A percentile compares a stretch with the other conserved stretches of the same genome.
Evolutionary conservation across 192 early-diverging fungal genomes (phyloP).

Genomic region (Funneliformis geosporum): DNA sequence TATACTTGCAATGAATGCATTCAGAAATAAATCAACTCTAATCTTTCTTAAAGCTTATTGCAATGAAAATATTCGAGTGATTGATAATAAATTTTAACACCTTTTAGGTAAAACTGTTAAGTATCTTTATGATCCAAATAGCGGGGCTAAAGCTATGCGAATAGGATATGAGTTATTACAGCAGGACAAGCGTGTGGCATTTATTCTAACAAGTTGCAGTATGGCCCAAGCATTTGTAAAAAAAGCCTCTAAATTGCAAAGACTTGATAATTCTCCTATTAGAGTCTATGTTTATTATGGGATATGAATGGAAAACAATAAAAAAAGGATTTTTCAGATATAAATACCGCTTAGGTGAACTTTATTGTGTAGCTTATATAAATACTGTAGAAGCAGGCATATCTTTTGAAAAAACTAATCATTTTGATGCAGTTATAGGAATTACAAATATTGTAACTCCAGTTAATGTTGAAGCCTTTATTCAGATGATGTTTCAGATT

Average conservation of each 20-base stretch:
- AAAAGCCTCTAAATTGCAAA: conserved; percentile 16
- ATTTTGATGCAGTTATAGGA: conserved; percentile 14
- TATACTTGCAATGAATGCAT: conserved; percentile 10
- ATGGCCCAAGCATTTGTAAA: conserved; percentile 8
- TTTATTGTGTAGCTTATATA: too few relatives aligned
- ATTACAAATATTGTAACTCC: conserved; percentile 12
- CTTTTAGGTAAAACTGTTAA: conserved; percentile 9
- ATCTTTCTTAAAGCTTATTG: conserved; percentile 1
- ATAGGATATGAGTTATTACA: conserved; percentile 5
- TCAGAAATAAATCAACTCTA: conserved; percentile 8
- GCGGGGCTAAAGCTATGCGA: conserved; percentile 20
- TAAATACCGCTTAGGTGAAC: too few relatives aligned
- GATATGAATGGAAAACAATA: not conserved
- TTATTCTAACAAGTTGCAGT: not conserved
- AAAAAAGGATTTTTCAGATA: not conserved
- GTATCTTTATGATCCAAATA: conserved; percentile 22
- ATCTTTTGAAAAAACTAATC: not conserved
- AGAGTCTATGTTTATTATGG: conserved; percentile 6
- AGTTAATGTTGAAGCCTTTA: conserved; percentile 21
- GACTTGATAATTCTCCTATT: not conserved
- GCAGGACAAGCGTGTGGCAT: conserved; percentile 8
- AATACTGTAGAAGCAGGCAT: conserved; percentile 17
- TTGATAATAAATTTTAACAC: not conserved
- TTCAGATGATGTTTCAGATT: not conserved
- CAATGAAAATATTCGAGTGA: conserved; percentile 10